Conservation (phyloP, 2,329 filamentous ascomycete species). For the Colletotrichum sp. region DNA sequence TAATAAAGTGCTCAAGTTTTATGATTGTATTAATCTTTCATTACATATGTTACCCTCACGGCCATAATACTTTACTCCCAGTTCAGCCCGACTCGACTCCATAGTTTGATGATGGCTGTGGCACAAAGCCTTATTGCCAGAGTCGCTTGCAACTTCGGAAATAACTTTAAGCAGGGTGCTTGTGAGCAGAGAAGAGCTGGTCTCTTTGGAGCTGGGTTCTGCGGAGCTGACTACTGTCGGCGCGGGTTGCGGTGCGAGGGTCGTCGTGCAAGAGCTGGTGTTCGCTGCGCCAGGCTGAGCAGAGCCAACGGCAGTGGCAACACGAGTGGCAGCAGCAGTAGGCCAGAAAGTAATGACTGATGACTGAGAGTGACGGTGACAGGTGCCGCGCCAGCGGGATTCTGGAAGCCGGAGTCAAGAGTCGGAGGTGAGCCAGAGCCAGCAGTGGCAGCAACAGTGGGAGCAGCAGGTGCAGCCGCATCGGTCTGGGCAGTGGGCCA, state of each 20-base stretch:
- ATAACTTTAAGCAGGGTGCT: slow-evolving; percentile 45
- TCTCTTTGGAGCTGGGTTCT: neutral
- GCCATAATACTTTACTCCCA: neutral
- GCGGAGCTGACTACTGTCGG: neutral
- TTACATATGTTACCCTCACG: neutral
- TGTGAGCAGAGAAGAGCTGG: slow-evolving; percentile 30
- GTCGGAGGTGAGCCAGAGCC: neutral
- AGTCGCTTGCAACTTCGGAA: slow-evolving; percentile 24
- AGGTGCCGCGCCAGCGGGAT: neutral
- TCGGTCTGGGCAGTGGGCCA: neutral
- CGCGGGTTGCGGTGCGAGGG: neutral
- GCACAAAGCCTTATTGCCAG: neutral
- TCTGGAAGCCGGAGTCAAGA: neutral
- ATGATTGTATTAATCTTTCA: too few relatives aligned
- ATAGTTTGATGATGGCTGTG: neutral
- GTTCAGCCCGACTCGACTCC: neutral
- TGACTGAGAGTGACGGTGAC: neutral
- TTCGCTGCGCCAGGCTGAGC: neutral
- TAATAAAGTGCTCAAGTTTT: too few relatives aligned
- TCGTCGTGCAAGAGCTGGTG: neutral
- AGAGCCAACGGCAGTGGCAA: neutral
- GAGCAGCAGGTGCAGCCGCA: neutral
- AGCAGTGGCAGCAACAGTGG: neutral
- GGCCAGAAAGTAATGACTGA: slow-evolving; percentile 10
- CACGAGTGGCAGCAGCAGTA: neutral